These are phyloP conservation scores for Vickermania ingenoplastis DNA, from an alignment of 208 protist species.

Conservation along the genomic window DNA sequence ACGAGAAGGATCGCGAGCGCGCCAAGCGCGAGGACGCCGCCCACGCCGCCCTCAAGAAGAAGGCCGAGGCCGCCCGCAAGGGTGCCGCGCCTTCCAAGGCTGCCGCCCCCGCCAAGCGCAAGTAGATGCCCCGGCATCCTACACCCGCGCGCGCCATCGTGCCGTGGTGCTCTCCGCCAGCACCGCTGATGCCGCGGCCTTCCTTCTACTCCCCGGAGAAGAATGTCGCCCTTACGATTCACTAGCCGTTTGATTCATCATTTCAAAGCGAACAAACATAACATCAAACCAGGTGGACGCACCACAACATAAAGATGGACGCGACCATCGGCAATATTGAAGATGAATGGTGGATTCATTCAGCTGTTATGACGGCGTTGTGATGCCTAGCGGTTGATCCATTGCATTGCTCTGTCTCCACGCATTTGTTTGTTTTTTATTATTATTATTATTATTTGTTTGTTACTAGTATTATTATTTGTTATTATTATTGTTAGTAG, in stretches of 20 bases:
- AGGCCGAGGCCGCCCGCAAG: constrained; percentile 37
- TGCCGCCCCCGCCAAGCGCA: constrained; percentile 32
- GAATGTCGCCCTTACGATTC: too few relatives aligned
- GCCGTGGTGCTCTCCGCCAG: too few relatives aligned
- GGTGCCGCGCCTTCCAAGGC: constrained; percentile 25
- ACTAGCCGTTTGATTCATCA: too few relatives aligned
- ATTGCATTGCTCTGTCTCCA: background rate
- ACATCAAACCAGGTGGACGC: too few relatives aligned
- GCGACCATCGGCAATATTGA: background rate
- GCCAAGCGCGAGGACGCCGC: constrained; percentile 51
- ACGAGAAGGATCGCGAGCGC: constrained; percentile 64
- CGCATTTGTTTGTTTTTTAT: background rate
- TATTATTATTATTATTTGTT: constrained; percentile 3
- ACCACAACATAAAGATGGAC: too few relatives aligned
- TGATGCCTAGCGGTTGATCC: background rate
- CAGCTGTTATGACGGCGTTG: background rate
- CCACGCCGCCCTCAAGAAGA: constrained; percentile 33
- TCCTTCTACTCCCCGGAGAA: too few relatives aligned
- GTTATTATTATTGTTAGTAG: too few relatives aligned
- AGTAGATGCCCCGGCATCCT: constrained; percentile 40
- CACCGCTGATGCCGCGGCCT: too few relatives aligned
- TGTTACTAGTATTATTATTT: too few relatives aligned
- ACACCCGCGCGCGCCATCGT: constrained; percentile 16
- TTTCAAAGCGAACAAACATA: too few relatives aligned
- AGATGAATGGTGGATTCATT: background rate